A percentile compares a stretch with the other conserved stretches of the same genome.
Evolutionary conservation across 768 basidiomycete species (phyloP).

Genomic region (Obba rivulosa): DNA sequence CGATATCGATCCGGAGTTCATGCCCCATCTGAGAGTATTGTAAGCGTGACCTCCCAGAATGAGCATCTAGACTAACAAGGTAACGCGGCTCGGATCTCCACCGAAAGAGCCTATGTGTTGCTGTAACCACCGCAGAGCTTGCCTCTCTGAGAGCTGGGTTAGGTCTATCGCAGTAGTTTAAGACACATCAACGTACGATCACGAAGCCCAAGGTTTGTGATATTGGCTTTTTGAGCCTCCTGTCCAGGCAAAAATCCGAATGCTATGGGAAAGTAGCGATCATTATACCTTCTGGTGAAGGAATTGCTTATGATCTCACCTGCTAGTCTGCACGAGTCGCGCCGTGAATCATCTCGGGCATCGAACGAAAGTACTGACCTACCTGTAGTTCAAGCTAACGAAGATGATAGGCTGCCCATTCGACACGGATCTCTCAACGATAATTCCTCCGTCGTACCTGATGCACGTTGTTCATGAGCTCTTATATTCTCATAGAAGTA

Average conservation of each 20-base stretch:
- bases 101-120: conserved; percentile 34
- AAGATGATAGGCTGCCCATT: conserved; percentile 40
- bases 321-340: conserved; percentile 38
- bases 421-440: conserved; percentile 29
- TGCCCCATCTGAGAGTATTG: conserved; percentile 22
- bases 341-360: background rate
- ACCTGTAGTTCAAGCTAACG: conserved; percentile 46
- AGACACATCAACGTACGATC: conserved; percentile 30
- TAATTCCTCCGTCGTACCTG: background rate
- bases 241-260: conserved; percentile 34
- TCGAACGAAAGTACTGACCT: background rate
- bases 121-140: conserved; percentile 37
- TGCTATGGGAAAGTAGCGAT: background rate
- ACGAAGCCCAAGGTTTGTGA: conserved; percentile 44
- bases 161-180: too few species aligned
- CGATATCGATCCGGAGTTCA: conserved; percentile 35
- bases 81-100: conserved; percentile 39
- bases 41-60: background rate
- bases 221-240: conserved; percentile 30
- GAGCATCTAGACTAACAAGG: conserved; percentile 27
- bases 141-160: background rate
- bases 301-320: conserved; percentile 25
- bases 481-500: background rate
- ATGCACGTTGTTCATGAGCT: too few species aligned
- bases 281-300: background rate